These are phyloP conservation scores for Ganoderma lingzhi DNA, from an alignment of 1,284 basidiomycete genomes.

Conservation along the genomic window DNA sequence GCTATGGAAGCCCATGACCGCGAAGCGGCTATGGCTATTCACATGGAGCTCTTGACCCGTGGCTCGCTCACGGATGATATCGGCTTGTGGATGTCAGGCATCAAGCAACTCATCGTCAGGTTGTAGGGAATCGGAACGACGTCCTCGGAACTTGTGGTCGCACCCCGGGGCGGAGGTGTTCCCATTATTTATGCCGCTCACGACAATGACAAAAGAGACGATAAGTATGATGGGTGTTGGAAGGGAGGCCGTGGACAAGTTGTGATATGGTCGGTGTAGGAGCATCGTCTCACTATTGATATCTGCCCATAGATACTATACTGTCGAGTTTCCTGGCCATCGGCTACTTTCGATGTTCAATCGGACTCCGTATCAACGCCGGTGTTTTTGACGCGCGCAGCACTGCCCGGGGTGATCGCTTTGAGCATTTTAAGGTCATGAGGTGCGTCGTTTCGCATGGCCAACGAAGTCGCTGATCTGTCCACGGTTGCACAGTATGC, in stretches of 20 bases:
- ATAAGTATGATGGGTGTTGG: conserved; percentile 8
- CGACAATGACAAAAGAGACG: conserved; percentile 31
- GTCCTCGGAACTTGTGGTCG: not conserved
- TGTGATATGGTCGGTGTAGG: conserved; percentile 19
- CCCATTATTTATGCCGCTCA: conserved; percentile 26
- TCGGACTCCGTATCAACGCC: not conserved
- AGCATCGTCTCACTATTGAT: conserved; percentile 28
- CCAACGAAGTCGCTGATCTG: not conserved
- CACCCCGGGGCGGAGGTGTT: not conserved
- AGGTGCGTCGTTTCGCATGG: not conserved
- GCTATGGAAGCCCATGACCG: conserved; percentile 81
- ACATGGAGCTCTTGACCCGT: conserved; percentile 81
- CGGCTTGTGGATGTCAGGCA: conserved; percentile 86
- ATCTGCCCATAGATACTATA: conserved; percentile 25
- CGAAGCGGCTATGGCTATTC: conserved; percentile 75
- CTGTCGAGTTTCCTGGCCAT: conserved; percentile 6
- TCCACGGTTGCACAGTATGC: not conserved
- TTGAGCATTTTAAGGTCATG: not conserved
- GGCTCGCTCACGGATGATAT: conserved; percentile 84
- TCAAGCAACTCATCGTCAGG: conserved; percentile 83
- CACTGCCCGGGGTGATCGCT: not conserved
- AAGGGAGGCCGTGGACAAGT: conserved; percentile 18
- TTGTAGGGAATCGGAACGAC: conserved; percentile 42
- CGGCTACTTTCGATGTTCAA: conserved; percentile 4
- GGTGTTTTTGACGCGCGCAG: not conserved